Evolutionary conservation across 192 early-diverging fungal species (phyloP).

Genomic region (Coemansia javaensis): DNA sequence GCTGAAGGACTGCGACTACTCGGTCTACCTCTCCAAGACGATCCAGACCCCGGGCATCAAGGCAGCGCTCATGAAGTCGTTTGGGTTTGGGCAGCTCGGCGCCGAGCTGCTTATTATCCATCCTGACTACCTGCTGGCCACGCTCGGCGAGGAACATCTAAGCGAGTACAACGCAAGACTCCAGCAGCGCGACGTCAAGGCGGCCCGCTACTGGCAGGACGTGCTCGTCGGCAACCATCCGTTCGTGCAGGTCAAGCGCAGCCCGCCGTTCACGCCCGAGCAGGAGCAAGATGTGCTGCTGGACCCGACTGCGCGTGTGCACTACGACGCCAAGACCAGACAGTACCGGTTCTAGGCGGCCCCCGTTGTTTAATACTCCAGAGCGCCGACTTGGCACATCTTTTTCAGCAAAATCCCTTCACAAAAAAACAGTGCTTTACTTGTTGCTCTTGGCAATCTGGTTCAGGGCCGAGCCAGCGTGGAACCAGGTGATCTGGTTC

Average conservation of each 20-base stretch:
- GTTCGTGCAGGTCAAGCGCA: slow-evolving; percentile 22
- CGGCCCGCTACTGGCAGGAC: slow-evolving; percentile 1
- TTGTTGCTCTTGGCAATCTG: slow-evolving; percentile 57
- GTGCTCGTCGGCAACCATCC: slow-evolving; percentile 3
- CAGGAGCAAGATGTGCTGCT: slow-evolving; percentile 15
- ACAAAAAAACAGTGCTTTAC: neutral
- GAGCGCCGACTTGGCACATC: no score
- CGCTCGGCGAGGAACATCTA: slow-evolving; percentile 2
- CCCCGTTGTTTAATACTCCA: no score
- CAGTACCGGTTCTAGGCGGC: slow-evolving; percentile 6
- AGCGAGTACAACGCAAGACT: slow-evolving; percentile 8
- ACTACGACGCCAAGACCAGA: neutral
- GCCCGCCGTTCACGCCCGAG: slow-evolving; percentile 8
- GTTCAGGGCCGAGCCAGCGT: slow-evolving; percentile 87
- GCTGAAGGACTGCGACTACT: slow-evolving; percentile 69
- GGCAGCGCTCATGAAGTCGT: slow-evolving; percentile 82
- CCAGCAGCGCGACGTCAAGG: neutral
- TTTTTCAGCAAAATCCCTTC: neutral
- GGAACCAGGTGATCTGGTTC: slow-evolving; percentile 99
- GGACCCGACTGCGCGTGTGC: slow-evolving; percentile 6
- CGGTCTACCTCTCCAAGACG: slow-evolving; percentile 73
- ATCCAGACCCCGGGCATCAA: slow-evolving; percentile 87
- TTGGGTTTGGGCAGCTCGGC: slow-evolving; percentile 92
- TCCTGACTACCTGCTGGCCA: slow-evolving; percentile 52
- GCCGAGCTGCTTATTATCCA: slow-evolving; percentile 39